Conservation (phyloP, 2,329 filamentous ascomycete species). For the Coccinonectria pachysandricola region DNA sequence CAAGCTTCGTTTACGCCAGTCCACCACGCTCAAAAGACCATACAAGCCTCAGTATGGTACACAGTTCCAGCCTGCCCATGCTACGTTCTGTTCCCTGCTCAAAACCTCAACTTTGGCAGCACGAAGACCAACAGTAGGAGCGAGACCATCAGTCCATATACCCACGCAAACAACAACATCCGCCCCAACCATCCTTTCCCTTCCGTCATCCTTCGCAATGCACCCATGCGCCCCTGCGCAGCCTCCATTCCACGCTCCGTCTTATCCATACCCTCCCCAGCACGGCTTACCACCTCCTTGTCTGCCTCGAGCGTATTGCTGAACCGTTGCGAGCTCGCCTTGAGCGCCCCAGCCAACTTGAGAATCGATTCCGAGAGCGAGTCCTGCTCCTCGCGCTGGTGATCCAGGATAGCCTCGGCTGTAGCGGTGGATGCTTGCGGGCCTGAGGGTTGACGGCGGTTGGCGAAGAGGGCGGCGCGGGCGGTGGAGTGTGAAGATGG, state of each 20-base stretch:
- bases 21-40: no score
- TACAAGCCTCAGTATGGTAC: no score
- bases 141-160: constrained; percentile 70
- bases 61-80: constrained; percentile 1
- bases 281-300: constrained; percentile 60
- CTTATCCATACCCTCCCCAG: constrained; percentile 65
- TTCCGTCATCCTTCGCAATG: constrained; percentile 70
- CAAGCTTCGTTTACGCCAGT: no score
- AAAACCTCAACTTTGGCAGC: constrained; percentile 81
- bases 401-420: constrained; percentile 62
- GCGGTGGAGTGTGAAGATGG: constrained; percentile 24
- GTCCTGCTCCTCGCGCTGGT: constrained; percentile 75
- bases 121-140: constrained; percentile 75
- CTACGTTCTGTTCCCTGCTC: constrained; percentile 11
- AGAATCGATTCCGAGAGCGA: constrained; percentile 72
- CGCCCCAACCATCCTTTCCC: constrained; percentile 80
- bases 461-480: constrained; percentile 36
- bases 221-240: constrained; percentile 67
- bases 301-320: constrained; percentile 58
- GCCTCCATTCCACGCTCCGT: constrained; percentile 67
- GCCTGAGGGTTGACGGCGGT: constrained; percentile 25
- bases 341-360: constrained; percentile 66
- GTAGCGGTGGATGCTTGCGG: constrained; percentile 36
- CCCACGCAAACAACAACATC: constrained; percentile 74
- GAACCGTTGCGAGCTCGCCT: constrained; percentile 64